Evolutionary conservation across 768 basidiomycete species (phyloP), one percentile per base, ranked within the genome.

Genomic region (Psilocybe sp.): DNA sequence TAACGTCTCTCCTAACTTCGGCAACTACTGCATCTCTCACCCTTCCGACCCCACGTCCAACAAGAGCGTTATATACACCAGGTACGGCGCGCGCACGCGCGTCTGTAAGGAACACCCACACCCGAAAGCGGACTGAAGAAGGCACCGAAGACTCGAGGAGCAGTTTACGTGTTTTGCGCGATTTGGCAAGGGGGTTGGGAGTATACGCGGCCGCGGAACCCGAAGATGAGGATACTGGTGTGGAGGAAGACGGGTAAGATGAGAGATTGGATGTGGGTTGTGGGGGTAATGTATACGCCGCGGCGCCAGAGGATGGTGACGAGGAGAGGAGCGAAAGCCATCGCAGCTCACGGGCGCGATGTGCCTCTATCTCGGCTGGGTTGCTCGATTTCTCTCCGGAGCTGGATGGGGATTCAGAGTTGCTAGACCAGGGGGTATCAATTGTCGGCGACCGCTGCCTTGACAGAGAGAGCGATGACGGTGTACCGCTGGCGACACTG

Each of bases 71-170:
- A 66, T 92, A 92, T 13, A 92, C 76, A 2, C 84, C 83, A 1
- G 84, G 77, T 42, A 89, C 79, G 41, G 76, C 75, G 44, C 83
- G 79, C 9, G 80, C 84, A 60, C 85, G 88, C 55, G 85, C 86
- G 60, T 92, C 87, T 5, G 84, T 85, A 10, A 93, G 66, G 61
- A 86, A 83, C 14, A 82, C 81, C 92, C 92, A 94, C 3, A 92
- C 90, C 13, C 85, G 78, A 55, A 90, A 92, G 9, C 92, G 76
- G 19, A 94, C 89, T 10, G 85, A 89, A 9, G 87, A 82, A 0
- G 92, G 92, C 0, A 94, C 87, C 34, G 83, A 82, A 7, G 23
- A 28, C n/a, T 91, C 88, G 39, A 84, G 67, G 23, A 92, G 57
- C 6, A 94, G 67, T 58, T 84, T 86, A 55, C 80, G 77, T 10